Evolutionary conservation across 441 rosid species (phyloP).

Genomic region (Bocquillonia castaneifolia): DNA sequence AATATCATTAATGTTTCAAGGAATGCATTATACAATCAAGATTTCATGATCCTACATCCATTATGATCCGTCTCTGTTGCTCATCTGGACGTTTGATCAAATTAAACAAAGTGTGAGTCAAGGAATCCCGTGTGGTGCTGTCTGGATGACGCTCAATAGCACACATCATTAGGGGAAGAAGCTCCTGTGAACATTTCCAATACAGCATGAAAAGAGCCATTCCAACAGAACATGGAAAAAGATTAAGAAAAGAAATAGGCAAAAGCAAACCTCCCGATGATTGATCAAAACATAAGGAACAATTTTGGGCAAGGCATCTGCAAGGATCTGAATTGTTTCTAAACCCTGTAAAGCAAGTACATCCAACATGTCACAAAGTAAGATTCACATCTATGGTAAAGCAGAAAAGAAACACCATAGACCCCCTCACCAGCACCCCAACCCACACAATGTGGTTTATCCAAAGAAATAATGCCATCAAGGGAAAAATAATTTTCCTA

Average conservation of each 20-base stretch:
- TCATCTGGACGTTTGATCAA: slow-evolving; percentile 97
- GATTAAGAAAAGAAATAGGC: slow-evolving; percentile 12
- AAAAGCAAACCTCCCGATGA: slow-evolving; percentile 77
- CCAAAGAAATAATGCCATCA: neutral
- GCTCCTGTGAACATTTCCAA: slow-evolving; percentile 54
- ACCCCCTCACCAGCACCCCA: neutral
- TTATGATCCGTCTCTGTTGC: slow-evolving; percentile 85
- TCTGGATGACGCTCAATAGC: slow-evolving; percentile 97
- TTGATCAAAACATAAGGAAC: slow-evolving; percentile 96
- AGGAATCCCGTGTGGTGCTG: slow-evolving; percentile 69
- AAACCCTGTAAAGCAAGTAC: slow-evolving; percentile 53
- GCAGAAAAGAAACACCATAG: neutral
- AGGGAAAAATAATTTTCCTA: slow-evolving; percentile 16
- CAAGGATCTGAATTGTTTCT: slow-evolving; percentile 91
- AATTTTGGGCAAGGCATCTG: slow-evolving; percentile 94
- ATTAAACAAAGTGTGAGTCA: slow-evolving; percentile 90
- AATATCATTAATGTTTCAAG: slow-evolving; percentile 22
- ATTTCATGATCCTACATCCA: slow-evolving; percentile 67
- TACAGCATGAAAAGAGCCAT: neutral
- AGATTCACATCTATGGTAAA: slow-evolving; percentile 17
- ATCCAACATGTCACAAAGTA: slow-evolving; percentile 23
- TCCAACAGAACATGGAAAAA: neutral
- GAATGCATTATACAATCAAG: slow-evolving; percentile 12
- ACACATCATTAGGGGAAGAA: slow-evolving; percentile 99
- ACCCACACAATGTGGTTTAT: neutral